Conservation (phyloP, 805 yeast genomes). For the Sporopachydermia lactativora region DNA sequence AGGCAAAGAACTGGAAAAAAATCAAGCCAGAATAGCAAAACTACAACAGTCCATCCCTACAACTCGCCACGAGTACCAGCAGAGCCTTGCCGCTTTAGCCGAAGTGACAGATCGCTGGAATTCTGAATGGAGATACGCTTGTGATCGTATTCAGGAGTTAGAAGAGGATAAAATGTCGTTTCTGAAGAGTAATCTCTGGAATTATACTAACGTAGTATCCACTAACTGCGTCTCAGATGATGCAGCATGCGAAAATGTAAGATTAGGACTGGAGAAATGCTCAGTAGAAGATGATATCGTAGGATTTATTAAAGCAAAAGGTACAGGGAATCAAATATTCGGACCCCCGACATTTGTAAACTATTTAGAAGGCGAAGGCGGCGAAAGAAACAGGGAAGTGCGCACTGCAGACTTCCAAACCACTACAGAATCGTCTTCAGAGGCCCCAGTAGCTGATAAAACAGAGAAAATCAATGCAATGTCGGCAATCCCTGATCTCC, state of each 20-base stretch:
- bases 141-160: constrained; percentile 47
- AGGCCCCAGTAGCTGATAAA: not conserved
- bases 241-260: constrained; percentile 56
- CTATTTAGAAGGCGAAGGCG: constrained; percentile 29
- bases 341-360: constrained; percentile 53
- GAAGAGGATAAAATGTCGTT: constrained; percentile 65
- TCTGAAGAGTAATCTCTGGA: constrained; percentile 62
- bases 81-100: constrained; percentile 35
- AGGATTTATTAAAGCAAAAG: constrained; percentile 35
- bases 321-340: constrained; percentile 51
- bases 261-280: constrained; percentile 54
- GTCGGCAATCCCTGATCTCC: not conserved
- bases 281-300: constrained; percentile 46
- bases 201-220: constrained; percentile 60
- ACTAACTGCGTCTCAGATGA: constrained; percentile 70
- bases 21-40: constrained; percentile 39
- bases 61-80: constrained; percentile 42
- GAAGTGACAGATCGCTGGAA: constrained; percentile 51
- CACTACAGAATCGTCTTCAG: constrained; percentile 13
- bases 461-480: not conserved
- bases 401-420: constrained; percentile 22
- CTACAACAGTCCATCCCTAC: constrained; percentile 27
- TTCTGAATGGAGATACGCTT: constrained; percentile 54
- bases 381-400: constrained; percentile 17
- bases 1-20: constrained; percentile 57